A percentile compares a stretch with the other conserved stretches of the same genome.
These are phyloP conservation scores for Lyophyllum atratum DNA, from an alignment of 768 basidiomycete species.

Conservation along the genomic window DNA sequence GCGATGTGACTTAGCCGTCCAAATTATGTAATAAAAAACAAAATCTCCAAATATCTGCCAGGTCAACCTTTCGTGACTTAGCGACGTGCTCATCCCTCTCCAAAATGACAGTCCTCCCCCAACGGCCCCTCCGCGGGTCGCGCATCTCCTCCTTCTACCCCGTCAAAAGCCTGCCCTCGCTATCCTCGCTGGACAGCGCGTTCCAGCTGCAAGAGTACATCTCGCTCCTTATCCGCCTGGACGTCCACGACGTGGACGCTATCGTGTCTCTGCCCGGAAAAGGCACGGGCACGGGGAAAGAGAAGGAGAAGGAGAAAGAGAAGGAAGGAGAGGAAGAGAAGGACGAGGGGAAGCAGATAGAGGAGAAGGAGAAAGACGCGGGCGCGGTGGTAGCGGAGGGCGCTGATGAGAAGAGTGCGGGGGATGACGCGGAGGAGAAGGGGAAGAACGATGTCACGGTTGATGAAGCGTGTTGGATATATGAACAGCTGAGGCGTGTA, in stretches of 20 bases:
- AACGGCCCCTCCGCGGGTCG: slow-evolving; percentile 75
- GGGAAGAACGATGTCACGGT: slow-evolving; percentile 58
- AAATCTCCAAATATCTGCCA: not conserved
- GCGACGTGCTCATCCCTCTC: not conserved
- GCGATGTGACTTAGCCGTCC: too few species aligned
- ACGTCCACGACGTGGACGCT: slow-evolving; percentile 86
- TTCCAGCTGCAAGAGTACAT: slow-evolving; percentile 97
- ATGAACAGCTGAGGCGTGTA: slow-evolving; percentile 52
- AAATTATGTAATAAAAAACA: not conserved
- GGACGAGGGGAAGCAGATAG: slow-evolving; percentile 34
- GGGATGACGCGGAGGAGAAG: slow-evolving; percentile 29
- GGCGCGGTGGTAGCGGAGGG: not conserved
- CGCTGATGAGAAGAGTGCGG: not conserved
- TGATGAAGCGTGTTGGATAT: slow-evolving; percentile 86
- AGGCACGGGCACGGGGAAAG: slow-evolving; percentile 32
- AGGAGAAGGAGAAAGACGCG: slow-evolving; percentile 43
- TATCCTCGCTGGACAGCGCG: slow-evolving; percentile 81
- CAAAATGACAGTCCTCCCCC: slow-evolving; percentile 44
- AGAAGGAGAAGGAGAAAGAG: slow-evolving; percentile 29
- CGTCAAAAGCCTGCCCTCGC: slow-evolving; percentile 66
- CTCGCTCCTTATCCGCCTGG: slow-evolving; percentile 77
- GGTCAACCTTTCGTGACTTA: not conserved
- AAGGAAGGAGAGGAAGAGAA: slow-evolving; percentile 30
- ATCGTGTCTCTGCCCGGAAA: slow-evolving; percentile 78
- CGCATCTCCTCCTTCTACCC: slow-evolving; percentile 82